Conservation (phyloP, 768 basidiomycete genomes). For the Suillus sp. region DNA sequence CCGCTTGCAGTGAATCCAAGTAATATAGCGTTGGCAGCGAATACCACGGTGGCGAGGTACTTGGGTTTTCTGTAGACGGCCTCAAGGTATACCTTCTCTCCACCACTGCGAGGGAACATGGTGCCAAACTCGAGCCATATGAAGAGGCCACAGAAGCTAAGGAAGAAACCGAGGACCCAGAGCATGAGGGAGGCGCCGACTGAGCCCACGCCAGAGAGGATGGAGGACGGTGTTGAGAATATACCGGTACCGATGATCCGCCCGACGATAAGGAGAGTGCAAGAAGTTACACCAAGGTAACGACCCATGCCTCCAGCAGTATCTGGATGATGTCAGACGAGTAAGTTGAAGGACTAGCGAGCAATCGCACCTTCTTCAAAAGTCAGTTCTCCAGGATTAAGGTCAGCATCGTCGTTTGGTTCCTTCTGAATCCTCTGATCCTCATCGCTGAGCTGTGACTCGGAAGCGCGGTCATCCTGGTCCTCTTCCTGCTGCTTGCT, state of each 20-base stretch:
- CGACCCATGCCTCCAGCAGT: slow-evolving; percentile 59
- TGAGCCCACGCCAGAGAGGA: slow-evolving; percentile 56
- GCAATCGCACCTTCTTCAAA: slow-evolving; percentile 49
- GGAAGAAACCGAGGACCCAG: slow-evolving; percentile 61
- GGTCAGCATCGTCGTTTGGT: slow-evolving; percentile 20
- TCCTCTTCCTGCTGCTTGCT: slow-evolving; percentile 3
- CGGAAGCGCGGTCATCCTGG: slow-evolving; percentile 3
- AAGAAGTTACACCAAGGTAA: slow-evolving; percentile 57
- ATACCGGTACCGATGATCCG: slow-evolving; percentile 67
- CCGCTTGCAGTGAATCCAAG: slow-evolving; percentile 45
- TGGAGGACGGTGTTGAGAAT: slow-evolving; percentile 62
- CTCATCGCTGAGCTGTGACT: slow-evolving; percentile 4
- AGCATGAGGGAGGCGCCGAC: slow-evolving; percentile 63
- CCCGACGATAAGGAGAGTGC: slow-evolving; percentile 58
- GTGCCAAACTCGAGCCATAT: slow-evolving; percentile 67
- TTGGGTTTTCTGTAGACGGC: slow-evolving; percentile 51
- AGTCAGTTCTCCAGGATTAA: slow-evolving; percentile 46
- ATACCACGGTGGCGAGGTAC: slow-evolving; percentile 50
- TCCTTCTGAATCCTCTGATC: neutral
- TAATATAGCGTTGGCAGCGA: slow-evolving; percentile 50
- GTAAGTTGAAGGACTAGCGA: neutral
- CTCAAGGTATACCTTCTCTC: slow-evolving; percentile 66
- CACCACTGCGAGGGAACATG: slow-evolving; percentile 64
- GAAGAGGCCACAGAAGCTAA: slow-evolving; percentile 61
- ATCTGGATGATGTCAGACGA: slow-evolving; percentile 31